Conservation (phyloP, 1,139 yeast genomes). For the Wickerhamomyces sp. region DNA sequence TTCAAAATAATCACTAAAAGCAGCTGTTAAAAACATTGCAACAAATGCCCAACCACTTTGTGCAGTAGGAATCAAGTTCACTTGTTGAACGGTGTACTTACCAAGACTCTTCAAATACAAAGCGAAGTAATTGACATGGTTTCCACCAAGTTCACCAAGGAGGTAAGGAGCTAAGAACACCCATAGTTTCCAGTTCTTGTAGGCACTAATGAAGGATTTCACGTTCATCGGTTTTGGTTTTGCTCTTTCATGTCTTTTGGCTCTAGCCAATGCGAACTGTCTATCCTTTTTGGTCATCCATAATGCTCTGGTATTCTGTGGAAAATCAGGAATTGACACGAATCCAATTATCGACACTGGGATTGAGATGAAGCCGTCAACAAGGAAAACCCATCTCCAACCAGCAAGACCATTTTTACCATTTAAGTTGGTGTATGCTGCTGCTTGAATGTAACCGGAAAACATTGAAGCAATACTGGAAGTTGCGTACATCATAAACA, state of each 20-base stretch:
- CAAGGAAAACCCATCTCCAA: conserved; percentile 33
- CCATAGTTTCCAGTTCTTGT: conserved; percentile 6
- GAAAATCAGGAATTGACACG: conserved; percentile 30
- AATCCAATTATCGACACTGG: conserved; percentile 30
- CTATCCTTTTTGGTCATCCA: conserved; percentile 11
- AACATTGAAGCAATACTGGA: conserved; percentile 30
- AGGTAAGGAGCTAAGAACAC: conserved; percentile 2
- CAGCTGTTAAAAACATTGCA: conserved; percentile 1
- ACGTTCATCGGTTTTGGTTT: conserved; percentile 6
- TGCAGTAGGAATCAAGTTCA: conserved; percentile 23
- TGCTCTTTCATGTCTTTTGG: conserved; percentile 3
- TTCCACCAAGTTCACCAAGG: neutral
- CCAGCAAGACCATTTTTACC: conserved; percentile 28
- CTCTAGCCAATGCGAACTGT: conserved; percentile 11
- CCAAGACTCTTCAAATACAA: conserved; percentile 18
- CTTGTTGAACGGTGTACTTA: conserved; percentile 19
- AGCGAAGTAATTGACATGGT: conserved; percentile 11
- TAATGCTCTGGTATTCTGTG: conserved; percentile 31
- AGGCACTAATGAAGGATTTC: neutral
- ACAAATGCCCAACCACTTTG: conserved; percentile 9
- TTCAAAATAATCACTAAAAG: conserved; percentile 4
- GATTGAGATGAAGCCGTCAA: conserved; percentile 29
- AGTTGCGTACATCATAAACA: conserved; percentile 27
- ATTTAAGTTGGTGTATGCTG: conserved; percentile 24
- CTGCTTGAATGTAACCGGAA: conserved; percentile 34